phyloP scores from a whole-genome alignment of 257 asterid genomes.

The Petunia secreta region DNA sequence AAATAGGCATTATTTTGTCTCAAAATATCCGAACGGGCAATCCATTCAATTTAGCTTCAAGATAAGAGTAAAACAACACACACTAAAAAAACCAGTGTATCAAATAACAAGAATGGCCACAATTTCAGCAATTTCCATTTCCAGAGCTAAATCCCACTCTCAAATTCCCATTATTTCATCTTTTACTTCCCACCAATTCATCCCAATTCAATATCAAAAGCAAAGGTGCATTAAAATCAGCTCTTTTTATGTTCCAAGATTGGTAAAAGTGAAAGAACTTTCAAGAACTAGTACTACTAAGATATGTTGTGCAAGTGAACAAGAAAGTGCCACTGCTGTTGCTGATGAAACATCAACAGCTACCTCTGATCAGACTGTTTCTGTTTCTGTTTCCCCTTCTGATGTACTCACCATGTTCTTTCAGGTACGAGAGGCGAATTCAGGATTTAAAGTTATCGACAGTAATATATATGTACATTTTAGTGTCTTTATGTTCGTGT shows the following conservation, averaged over 20 bases:
- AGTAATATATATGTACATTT: no score
- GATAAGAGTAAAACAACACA: conserved; percentile 22
- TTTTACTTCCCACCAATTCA: conserved; percentile 25
- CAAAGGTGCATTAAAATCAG: conserved; percentile 27
- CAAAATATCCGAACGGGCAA: not conserved
- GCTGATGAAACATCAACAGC: conserved; percentile 37
- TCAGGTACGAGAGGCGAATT: conserved; percentile 45
- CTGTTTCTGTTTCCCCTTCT: conserved; percentile 84
- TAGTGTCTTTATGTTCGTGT: no score
- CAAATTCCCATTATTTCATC: conserved; percentile 29
- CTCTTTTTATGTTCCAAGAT: conserved; percentile 30
- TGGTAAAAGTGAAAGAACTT: conserved; percentile 28
- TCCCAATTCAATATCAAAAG: conserved; percentile 33
- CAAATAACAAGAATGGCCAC: conserved; percentile 46
- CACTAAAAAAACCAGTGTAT: not conserved
- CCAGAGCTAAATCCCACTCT: conserved; percentile 30
- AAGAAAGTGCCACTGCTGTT: conserved; percentile 38
- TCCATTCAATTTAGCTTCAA: not conserved
- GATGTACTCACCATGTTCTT: conserved; percentile 87
- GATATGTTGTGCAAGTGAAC: conserved; percentile 52
- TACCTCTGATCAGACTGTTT: conserved; percentile 60
- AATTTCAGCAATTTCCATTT: conserved; percentile 46
- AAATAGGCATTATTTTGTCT: not conserved
- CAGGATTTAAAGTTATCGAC: no score
- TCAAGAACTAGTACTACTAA: conserved; percentile 40